A percentile compares a stretch with the other conserved stretches of the same genome.
Evolutionary conservation across 176 grass and related monocot species (phyloP).

Genomic region (Cymbopogon citratus): DNA sequence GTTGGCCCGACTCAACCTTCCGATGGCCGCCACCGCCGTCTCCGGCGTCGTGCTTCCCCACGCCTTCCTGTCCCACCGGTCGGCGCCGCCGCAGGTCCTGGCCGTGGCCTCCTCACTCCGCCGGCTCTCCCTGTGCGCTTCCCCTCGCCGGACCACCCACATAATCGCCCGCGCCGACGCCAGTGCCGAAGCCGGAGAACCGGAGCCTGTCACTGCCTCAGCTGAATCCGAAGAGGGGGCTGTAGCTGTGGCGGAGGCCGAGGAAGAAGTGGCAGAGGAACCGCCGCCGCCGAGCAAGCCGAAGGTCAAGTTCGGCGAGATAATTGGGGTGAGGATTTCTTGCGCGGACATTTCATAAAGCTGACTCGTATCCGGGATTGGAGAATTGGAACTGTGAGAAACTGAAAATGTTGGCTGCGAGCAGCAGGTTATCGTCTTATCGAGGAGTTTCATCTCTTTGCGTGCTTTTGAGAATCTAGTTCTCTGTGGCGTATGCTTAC

Average conservation of each 20-base stretch:
- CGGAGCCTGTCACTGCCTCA: conserved; percentile 25
- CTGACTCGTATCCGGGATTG: background rate
- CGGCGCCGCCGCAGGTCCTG: conserved; percentile 25
- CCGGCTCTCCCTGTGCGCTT: conserved; percentile 38
- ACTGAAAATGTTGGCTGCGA: background rate
- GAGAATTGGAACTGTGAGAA: background rate
- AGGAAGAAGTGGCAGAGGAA: conserved; percentile 43
- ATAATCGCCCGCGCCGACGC: conserved; percentile 29
- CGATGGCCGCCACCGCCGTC: conserved; percentile 43
- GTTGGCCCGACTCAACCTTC: conserved; percentile 1
- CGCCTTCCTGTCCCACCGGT: conserved; percentile 28
- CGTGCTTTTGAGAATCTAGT: background rate
- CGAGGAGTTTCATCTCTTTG: background rate
- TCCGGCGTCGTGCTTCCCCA: conserved; percentile 33
- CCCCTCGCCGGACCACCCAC: conserved; percentile 38
- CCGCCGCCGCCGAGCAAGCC: conserved; percentile 44
- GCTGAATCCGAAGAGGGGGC: conserved; percentile 38
- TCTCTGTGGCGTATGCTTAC: background rate
- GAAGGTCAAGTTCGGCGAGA: conserved; percentile 70
- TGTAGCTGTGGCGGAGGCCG: conserved; percentile 28
- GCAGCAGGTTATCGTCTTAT: background rate
- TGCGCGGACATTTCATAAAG: background rate
- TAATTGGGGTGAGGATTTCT: conserved; percentile 71
- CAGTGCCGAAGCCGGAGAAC: conserved; percentile 27
- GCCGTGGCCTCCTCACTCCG: conserved; percentile 41